Percentiles rank a stretch among this genome's conserved stretches.
These are phyloP conservation scores for Choanephora cucurbitarum DNA, from an alignment of 371 early-diverging fungal genomes.

Conservation along the genomic window DNA sequence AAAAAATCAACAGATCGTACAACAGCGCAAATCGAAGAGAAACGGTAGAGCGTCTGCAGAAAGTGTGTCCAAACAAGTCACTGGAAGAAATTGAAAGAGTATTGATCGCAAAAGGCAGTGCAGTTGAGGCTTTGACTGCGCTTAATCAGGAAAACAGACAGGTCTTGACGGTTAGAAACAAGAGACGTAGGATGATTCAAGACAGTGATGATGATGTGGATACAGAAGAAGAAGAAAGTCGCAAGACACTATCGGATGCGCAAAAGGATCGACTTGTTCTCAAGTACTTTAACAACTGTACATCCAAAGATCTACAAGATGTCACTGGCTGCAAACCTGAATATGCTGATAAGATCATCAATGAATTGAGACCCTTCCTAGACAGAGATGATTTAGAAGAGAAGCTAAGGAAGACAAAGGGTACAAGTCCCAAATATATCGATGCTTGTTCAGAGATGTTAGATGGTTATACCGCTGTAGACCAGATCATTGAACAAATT, in stretches of 20 bases:
- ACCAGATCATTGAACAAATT: constrained; percentile 66
- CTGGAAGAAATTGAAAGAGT: constrained; percentile 8
- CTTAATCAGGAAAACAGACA: neutral
- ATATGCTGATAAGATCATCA: constrained; percentile 58
- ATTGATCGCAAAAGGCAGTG: neutral
- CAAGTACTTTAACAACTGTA: constrained; percentile 66
- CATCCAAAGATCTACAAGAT: constrained; percentile 62
- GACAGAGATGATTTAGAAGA: constrained; percentile 56
- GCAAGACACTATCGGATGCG: constrained; percentile 43
- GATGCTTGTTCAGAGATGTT: constrained; percentile 65
- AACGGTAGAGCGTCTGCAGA: constrained; percentile 10
- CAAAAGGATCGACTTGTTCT: constrained; percentile 24
- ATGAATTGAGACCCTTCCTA: constrained; percentile 62
- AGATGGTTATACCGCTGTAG: constrained; percentile 75
- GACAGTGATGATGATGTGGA: constrained; percentile 18
- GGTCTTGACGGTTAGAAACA: neutral
- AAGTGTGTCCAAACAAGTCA: constrained; percentile 6
- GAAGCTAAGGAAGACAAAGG: constrained; percentile 54
- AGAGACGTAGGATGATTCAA: constrained; percentile 1
- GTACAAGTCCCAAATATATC: constrained; percentile 61
- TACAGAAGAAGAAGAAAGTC: constrained; percentile 7
- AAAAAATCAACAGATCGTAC: constrained; percentile 7
- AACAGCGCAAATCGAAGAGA: neutral
- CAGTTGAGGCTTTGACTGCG: constrained; percentile 4
- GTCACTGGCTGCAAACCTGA: constrained; percentile 63